Conservation (phyloP, 768 basidiomycete species). For the Aureoboletus auriporus region DNA sequence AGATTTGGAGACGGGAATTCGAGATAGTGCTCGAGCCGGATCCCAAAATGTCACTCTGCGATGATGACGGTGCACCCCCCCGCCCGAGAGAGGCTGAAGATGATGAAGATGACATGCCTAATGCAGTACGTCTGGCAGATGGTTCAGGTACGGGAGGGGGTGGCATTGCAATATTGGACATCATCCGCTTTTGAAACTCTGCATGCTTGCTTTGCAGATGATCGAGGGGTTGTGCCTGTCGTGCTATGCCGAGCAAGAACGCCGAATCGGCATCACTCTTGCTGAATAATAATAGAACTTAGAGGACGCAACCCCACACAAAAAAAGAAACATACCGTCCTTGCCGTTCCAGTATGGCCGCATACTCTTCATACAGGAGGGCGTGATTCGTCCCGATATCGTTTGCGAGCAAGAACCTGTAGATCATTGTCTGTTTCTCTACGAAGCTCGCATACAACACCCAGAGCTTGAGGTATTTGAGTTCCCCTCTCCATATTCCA, state of each 20-base stretch:
- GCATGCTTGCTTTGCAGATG: slow-evolving; percentile 71
- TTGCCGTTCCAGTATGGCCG: slow-evolving; percentile 75
- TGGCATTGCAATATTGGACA: slow-evolving; percentile 44
- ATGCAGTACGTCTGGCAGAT: slow-evolving; percentile 39
- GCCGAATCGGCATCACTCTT: slow-evolving; percentile 86
- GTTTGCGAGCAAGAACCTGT: slow-evolving; percentile 83
- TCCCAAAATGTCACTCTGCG: slow-evolving; percentile 27
- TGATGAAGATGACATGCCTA: slow-evolving; percentile 40
- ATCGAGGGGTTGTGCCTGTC: slow-evolving; percentile 77
- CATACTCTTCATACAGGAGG: slow-evolving; percentile 90
- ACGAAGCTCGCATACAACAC: slow-evolving; percentile 89
- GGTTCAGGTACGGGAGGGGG: slow-evolving; percentile 35
- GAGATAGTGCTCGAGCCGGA: slow-evolving; percentile 36
- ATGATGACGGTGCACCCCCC: slow-evolving; percentile 11
- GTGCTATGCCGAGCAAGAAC: slow-evolving; percentile 83
- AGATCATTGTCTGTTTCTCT: slow-evolving; percentile 85
- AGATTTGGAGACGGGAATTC: slow-evolving; percentile 63
- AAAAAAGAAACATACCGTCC: slow-evolving; percentile 58
- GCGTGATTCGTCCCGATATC: slow-evolving; percentile 84
- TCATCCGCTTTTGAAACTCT: slow-evolving; percentile 92
- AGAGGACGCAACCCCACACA: slow-evolving; percentile 28
- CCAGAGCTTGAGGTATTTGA: slow-evolving; percentile 93
- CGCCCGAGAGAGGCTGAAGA: slow-evolving; percentile 27
- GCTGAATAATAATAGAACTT: slow-evolving; percentile 37
- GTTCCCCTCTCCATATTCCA: slow-evolving; percentile 70